A percentile compares a stretch with the other conserved stretches of the same genome.
phyloP scores from a whole-genome alignment of 2,329 filamentous ascomycete species.

The Corynespora cassiicola region DNA sequence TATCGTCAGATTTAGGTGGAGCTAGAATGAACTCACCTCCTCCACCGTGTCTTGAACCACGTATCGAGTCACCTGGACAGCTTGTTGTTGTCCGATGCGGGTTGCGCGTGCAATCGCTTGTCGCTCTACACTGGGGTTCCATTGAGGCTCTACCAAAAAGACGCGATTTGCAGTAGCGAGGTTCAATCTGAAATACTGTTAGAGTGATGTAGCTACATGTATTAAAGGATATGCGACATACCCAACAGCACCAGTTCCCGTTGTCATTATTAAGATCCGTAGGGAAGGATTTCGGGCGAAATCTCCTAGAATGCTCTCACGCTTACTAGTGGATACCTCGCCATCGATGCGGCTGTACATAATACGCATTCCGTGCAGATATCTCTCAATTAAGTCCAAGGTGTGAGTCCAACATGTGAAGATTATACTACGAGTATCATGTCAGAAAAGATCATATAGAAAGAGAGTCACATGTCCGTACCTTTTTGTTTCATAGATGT shows the following conservation, averaged over 20 bases:
- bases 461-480: conserved; percentile 4
- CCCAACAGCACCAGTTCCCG: conserved; percentile 60
- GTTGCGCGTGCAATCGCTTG: conserved; percentile 60
- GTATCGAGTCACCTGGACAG: conserved; percentile 56
- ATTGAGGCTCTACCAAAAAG: conserved; percentile 61
- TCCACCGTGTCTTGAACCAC: conserved; percentile 53
- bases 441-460: background rate
- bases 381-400: conserved; percentile 27
- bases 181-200: conserved; percentile 54
- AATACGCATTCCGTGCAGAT: conserved; percentile 13
- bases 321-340: conserved; percentile 40
- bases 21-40: conserved; percentile 40
- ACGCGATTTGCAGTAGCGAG: conserved; percentile 56
- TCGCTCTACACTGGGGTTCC: conserved; percentile 61
- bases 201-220: too few relatives aligned
- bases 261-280: conserved; percentile 60
- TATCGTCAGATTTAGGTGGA: background rate
- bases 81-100: conserved; percentile 53
- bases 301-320: conserved; percentile 47
- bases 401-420: conserved; percentile 41
- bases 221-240: conserved; percentile 26
- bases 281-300: conserved; percentile 40
- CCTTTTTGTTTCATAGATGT: conserved; percentile 37
- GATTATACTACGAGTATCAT: conserved; percentile 27
- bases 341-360: conserved; percentile 54